These are phyloP conservation scores for Asterionellopsis glacialis DNA, from an alignment of 108 stramenopile genomes.

Conservation along the genomic window DNA sequence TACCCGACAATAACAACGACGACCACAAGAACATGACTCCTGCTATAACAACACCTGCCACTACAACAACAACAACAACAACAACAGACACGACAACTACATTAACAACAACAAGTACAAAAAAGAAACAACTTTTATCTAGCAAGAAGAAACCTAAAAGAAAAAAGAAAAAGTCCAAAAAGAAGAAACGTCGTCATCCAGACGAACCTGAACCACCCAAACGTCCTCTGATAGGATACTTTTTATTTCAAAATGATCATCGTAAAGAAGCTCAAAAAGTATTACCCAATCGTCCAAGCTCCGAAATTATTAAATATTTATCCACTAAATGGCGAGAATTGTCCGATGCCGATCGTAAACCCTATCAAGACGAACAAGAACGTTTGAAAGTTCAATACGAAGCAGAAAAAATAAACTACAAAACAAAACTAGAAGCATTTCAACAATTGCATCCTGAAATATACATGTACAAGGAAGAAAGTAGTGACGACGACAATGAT, in stretches of 20 bases:
- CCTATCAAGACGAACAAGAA: slow-evolving; percentile 25
- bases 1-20: background rate
- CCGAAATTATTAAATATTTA: slow-evolving; percentile 24
- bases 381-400: slow-evolving; percentile 18
- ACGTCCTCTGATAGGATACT: slow-evolving; percentile 33
- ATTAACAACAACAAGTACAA: background rate
- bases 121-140: slow-evolving; percentile 10
- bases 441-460: slow-evolving; percentile 18
- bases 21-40: too few species aligned
- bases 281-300: slow-evolving; percentile 14
- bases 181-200: slow-evolving; percentile 9
- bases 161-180: slow-evolving; percentile 1
- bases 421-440: slow-evolving; percentile 32
- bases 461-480: background rate
- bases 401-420: slow-evolving; percentile 26
- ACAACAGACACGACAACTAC: background rate
- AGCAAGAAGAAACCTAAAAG: too few species aligned
- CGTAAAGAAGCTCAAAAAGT: slow-evolving; percentile 23
- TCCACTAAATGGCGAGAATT: slow-evolving; percentile 40
- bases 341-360: slow-evolving; percentile 26
- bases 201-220: slow-evolving; percentile 46
- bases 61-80: background rate
- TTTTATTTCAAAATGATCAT: slow-evolving; percentile 28
- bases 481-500: background rate
- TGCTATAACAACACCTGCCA: background rate